Percentiles rank a stretch among this genome's conserved stretches.
Evolutionary conservation across 2,329 filamentous ascomycete genomes (phyloP).

Genomic region (Fusarium tuaranense): DNA sequence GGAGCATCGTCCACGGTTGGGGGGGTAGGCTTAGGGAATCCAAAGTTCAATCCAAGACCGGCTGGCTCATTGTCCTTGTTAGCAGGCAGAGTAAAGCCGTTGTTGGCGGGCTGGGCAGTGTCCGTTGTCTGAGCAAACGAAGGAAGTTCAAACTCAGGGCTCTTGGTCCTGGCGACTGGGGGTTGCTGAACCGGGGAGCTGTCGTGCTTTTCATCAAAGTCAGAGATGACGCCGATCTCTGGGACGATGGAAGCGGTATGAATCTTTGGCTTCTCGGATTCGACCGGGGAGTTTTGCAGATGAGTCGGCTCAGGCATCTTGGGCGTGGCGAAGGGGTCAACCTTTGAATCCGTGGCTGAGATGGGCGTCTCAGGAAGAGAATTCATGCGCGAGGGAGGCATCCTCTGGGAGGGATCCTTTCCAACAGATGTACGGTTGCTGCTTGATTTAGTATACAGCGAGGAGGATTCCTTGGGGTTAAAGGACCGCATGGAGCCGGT

Average conservation of each 20-base stretch:
- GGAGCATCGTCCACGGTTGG: constrained; percentile 38
- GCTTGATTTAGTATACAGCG: constrained; percentile 59
- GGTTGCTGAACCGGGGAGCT: constrained; percentile 45
- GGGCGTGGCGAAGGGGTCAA: constrained; percentile 53
- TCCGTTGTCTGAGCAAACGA: constrained; percentile 31
- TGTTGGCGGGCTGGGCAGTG: constrained; percentile 26
- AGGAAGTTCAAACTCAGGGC: constrained; percentile 41
- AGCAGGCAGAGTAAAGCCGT: constrained; percentile 43
- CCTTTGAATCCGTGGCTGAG: constrained; percentile 47
- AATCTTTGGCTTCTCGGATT: constrained; percentile 44
- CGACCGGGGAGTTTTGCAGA: constrained; percentile 33
- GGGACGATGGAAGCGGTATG: constrained; percentile 52
- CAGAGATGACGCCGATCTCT: constrained; percentile 52
- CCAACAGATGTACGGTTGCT: constrained; percentile 50
- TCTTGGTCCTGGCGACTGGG: constrained; percentile 46
- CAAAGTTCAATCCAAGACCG: constrained; percentile 52
- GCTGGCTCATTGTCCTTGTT: constrained; percentile 42
- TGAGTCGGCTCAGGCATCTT: constrained; percentile 47
- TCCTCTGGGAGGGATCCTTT: constrained; percentile 42
- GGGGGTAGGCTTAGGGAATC: constrained; percentile 48
- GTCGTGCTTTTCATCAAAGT: constrained; percentile 47
- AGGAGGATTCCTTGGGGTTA: constrained; percentile 56
- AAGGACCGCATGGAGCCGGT: constrained; percentile 67
- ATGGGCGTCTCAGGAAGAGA: constrained; percentile 58
- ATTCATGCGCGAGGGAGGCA: constrained; percentile 51